Evolutionary conservation across 1,284 basidiomycete genomes (phyloP).

Genomic region (Ustilago xerochloae): DNA sequence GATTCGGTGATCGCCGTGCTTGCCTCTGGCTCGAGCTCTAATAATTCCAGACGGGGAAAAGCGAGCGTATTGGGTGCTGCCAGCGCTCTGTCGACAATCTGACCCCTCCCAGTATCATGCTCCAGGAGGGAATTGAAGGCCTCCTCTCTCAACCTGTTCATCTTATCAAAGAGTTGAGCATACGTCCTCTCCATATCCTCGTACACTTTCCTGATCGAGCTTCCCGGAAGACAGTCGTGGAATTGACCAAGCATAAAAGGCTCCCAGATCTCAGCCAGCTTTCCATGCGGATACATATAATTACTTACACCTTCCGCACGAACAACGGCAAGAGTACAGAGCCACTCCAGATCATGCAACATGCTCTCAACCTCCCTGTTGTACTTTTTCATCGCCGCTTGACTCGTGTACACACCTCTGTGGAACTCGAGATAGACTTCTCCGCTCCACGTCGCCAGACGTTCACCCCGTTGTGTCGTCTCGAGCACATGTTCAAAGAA

Average conservation of each 20-base stretch:
- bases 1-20: too few relatives aligned
- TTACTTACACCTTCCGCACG: conserved; percentile 72
- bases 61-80: conserved; percentile 77
- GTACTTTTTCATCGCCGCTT: conserved; percentile 91
- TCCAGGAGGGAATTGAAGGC: conserved; percentile 81
- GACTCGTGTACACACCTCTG: conserved; percentile 70
- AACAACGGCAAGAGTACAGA: conserved; percentile 85
- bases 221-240: conserved; percentile 84
- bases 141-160: conserved; percentile 79
- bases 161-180: conserved; percentile 78
- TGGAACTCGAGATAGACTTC: conserved; percentile 78
- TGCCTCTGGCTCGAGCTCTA: too few relatives aligned
- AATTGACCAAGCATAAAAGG: conserved; percentile 72
- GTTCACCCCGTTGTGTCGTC: conserved; percentile 77
- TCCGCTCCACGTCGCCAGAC: conserved; percentile 84
- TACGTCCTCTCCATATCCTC: conserved; percentile 90
- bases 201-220: conserved; percentile 84
- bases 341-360: conserved; percentile 86
- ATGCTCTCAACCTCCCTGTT: conserved; percentile 94
- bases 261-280: conserved; percentile 86
- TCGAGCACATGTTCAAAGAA: conserved; percentile 85
- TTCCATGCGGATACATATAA: conserved; percentile 83
- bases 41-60: too few relatives aligned
- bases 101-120: conserved; percentile 62
- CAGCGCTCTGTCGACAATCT: conserved; percentile 3